phyloP scores from a whole-genome alignment of 106 monocot species.

The Hemerocallis citrina region DNA sequence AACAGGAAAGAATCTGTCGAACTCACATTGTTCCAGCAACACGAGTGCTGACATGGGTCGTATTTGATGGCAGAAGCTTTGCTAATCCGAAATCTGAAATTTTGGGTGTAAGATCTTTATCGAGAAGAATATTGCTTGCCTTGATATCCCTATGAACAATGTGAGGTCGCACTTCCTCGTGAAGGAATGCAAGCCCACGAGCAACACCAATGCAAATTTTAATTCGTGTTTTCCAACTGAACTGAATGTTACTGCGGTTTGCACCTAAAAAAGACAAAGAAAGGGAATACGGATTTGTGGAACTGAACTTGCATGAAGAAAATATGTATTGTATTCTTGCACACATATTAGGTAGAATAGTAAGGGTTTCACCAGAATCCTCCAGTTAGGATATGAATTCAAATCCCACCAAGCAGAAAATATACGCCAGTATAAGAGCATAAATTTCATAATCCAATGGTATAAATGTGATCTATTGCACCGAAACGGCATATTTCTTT shows the following conservation, averaged over 20 bases:
- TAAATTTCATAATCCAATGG: no score
- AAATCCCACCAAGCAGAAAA: no score
- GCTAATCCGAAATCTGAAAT: conserved; percentile 33
- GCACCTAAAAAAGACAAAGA: conserved; percentile 3
- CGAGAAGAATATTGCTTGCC: conserved; percentile 23
- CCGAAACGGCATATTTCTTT: no score
- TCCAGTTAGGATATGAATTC: no score
- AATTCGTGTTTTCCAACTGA: conserved; percentile 12
- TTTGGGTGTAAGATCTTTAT: conserved; percentile 22
- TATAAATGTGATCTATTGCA: no score
- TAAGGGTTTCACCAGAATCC: no score
- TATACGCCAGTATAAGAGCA: no score
- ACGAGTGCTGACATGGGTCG: conserved; percentile 24
- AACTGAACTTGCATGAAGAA: neutral
- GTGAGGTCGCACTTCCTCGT: conserved; percentile 15
- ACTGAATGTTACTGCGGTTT: conserved; percentile 18
- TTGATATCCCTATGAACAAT: conserved; percentile 23
- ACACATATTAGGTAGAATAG: neutral
- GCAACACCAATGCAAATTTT: conserved; percentile 22
- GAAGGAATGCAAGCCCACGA: conserved; percentile 29
- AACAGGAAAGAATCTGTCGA: neutral
- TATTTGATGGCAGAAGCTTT: conserved; percentile 19
- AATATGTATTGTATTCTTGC: neutral
- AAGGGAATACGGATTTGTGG: neutral
- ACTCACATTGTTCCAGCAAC: conserved; percentile 24